These are phyloP conservation scores for Scutellaria galericulata DNA, from an alignment of 257 asterid genomes.

Conservation along the genomic window DNA sequence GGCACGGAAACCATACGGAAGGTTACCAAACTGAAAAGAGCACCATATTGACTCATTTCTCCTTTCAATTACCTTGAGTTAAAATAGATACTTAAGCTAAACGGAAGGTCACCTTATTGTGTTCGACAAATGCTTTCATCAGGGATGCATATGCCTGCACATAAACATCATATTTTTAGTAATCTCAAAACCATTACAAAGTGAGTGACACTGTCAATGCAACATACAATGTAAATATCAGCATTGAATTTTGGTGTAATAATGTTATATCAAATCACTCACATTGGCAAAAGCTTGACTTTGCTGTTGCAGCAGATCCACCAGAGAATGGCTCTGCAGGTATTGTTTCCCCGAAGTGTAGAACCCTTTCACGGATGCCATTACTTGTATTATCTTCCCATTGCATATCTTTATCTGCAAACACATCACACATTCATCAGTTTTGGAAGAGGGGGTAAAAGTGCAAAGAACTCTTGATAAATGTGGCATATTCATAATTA, in stretches of 20 bases:
- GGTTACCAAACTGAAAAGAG: conserved; percentile 90
- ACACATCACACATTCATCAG: conserved; percentile 31
- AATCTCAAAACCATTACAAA: neutral
- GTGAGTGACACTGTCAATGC: conserved; percentile 9
- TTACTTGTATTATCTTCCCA: conserved; percentile 85
- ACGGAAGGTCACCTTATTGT: conserved; percentile 76
- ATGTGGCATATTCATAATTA: conserved; percentile 9
- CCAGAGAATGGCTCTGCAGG: conserved; percentile 81
- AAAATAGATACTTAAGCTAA: conserved; percentile 34
- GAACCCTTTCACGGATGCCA: conserved; percentile 89
- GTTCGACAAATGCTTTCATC: conserved; percentile 88
- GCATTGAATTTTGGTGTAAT: conserved; percentile 10
- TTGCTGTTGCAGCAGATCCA: conserved; percentile 98
- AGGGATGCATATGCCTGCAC: conserved; percentile 92
- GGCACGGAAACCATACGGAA: conserved; percentile 97
- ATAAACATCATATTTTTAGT: conserved; percentile 31
- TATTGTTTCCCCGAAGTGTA: conserved; percentile 78
- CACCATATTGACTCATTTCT: conserved; percentile 41
- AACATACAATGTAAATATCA: conserved; percentile 13
- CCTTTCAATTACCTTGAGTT: conserved; percentile 31
- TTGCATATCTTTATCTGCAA: conserved; percentile 96
- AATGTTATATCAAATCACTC: conserved; percentile 41
- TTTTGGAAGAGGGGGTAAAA: neutral
- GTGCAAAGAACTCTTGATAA: neutral
- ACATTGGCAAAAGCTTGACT: conserved; percentile 98